Base-by-base conservation (phyloP, 768 basidiomycete genomes). In the Astraeus odoratus region DNA sequence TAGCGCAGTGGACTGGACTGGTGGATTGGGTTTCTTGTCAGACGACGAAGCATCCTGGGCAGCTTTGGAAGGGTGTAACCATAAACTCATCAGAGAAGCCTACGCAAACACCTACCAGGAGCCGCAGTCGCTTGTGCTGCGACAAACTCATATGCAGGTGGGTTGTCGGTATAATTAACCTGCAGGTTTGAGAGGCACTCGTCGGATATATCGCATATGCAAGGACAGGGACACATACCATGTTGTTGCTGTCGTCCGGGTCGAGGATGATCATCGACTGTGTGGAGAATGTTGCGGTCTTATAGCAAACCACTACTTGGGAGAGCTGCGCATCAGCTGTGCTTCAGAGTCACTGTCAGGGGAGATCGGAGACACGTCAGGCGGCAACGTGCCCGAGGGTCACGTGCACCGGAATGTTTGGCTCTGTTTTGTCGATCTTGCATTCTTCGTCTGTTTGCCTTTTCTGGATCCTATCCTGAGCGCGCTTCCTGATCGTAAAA, bases 141-240 rank as follows among this genome's bases (percentile, higher is more conserved):
- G 10, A 66, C 56, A 33, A 51, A 54, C 47, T 78, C 75, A 42
- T 79, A 79, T 7, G 77, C 64, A 33, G 77, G 77, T 31, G 77
- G 77, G 31, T 48, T 70, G 10, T 79, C 62, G 2, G 47, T 43
- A 37, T 59, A 42, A 8, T 20, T 47, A 8, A 56, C 51, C 60
- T 43, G 26, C 13, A 8, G 23, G n/a, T n/a, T n/a, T n/a, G n/a
- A n/a, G n/a, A n/a, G n/a, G n/a, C n/a, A n/a, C n/a, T n/a, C n/a
- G n/a, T n/a, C n/a, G n/a, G n/a, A n/a, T n/a, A n/a, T n/a, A n/a
- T n/a, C n/a, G 12, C 8, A 18, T 15, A 15, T 10, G 36, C 22
- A 9, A n/a, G 1, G 13, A 54, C 27, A 53, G 36, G 1, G 8
- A 1, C 15, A 39, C 56, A 31, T 24, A 64, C 62, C 62, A 64